Conservation (phyloP, 2,329 filamentous ascomycete species). For the Ciborinia camelliae region DNA sequence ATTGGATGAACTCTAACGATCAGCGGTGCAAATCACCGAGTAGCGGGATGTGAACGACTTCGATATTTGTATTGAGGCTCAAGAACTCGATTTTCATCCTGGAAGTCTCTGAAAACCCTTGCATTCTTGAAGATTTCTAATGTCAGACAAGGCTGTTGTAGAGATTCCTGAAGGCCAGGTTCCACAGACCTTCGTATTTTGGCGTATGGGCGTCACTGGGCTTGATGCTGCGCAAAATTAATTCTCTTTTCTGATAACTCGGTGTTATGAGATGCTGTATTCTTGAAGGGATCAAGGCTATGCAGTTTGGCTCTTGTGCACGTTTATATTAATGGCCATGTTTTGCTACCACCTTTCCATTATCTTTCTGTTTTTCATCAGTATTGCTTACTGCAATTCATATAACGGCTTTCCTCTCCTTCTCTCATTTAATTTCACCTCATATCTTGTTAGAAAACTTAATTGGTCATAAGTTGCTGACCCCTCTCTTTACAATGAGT, state of each 20-base stretch:
- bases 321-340: not conserved
- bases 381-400: too few species aligned
- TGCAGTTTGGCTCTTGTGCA: not conserved
- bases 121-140: not conserved
- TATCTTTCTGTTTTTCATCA: not conserved
- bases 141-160: not conserved
- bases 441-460: too few species aligned
- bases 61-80: not conserved
- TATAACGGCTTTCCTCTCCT: not conserved
- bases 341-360: not conserved
- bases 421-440: too few species aligned
- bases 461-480: too few species aligned
- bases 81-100: not conserved
- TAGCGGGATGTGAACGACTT: not conserved
- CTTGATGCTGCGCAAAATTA: not conserved
- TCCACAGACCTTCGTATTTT: not conserved
- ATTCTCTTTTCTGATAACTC: not conserved
- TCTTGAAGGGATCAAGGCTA: not conserved
- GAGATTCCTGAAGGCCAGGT: not conserved
- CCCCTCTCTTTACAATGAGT: not conserved
- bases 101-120: not conserved
- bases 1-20: not conserved
- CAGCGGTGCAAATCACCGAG: not conserved
- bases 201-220: not conserved
- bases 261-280: not conserved